Evolutionary conservation across 352 stramenopile genomes (phyloP).

Genomic region (Phytophthora foliorum): DNA sequence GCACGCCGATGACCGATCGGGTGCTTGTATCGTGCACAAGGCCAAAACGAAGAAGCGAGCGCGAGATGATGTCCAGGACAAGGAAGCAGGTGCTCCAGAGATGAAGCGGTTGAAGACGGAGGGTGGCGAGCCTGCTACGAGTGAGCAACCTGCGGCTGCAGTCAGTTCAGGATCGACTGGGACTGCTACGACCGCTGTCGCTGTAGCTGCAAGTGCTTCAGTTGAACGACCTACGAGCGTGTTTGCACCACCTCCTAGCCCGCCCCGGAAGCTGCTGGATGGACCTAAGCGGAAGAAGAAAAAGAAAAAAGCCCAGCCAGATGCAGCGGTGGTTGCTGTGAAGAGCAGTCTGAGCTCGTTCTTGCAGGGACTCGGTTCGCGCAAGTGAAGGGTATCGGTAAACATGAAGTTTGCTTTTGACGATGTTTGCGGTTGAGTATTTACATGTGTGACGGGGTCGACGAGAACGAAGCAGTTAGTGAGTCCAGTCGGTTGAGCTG

Average conservation of each 20-base stretch:
- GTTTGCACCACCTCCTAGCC: conserved; percentile 63
- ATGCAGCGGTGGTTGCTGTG: conserved; percentile 55
- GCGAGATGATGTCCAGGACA: conserved; percentile 12
- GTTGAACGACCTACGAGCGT: conserved; percentile 42
- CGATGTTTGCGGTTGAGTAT: conserved; percentile 1
- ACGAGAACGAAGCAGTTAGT: conserved; percentile 33
- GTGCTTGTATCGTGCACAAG: conserved; percentile 61
- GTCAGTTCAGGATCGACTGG: not conserved
- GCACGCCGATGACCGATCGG: conserved; percentile 54
- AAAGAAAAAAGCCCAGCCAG: conserved; percentile 37
- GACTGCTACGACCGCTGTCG: not conserved
- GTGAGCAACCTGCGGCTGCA: not conserved
- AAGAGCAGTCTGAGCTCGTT: conserved; percentile 80
- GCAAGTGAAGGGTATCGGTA: conserved; percentile 40
- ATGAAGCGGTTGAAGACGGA: conserved; percentile 49
- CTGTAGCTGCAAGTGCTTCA: not conserved
- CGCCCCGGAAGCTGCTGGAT: conserved; percentile 76
- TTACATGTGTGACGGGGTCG: conserved; percentile 35
- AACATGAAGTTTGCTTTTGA: conserved; percentile 11
- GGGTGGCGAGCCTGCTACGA: not conserved
- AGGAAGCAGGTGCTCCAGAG: not conserved
- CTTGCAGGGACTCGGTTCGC: conserved; percentile 51
- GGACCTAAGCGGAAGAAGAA: conserved; percentile 81
- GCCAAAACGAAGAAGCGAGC: conserved; percentile 58
- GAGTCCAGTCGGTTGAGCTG: conserved; percentile 41